Evolutionary conservation across 306 rosid genomes (phyloP).

Genomic region (Dalbergia cultrata): DNA sequence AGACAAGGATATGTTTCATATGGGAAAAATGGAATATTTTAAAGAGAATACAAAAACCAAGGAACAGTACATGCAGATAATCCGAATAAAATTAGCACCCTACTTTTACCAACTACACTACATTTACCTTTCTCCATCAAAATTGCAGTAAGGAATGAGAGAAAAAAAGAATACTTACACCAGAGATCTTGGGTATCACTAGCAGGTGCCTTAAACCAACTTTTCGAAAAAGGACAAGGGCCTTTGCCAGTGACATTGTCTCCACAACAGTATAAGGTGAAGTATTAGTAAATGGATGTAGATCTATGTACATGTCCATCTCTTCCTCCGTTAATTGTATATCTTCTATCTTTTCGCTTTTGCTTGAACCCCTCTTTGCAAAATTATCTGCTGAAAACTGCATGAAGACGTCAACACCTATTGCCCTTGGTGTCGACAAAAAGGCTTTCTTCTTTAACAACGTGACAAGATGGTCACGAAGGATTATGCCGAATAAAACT

Average conservation of each 20-base stretch:
- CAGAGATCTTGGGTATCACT: slow-evolving; percentile 81
- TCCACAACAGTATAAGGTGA: slow-evolving; percentile 95
- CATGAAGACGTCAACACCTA: slow-evolving; percentile 45
- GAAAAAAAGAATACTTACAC: slow-evolving; percentile 66
- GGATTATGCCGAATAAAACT: slow-evolving; percentile 77
- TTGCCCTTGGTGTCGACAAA: slow-evolving; percentile 50
- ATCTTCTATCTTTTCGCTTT: slow-evolving; percentile 64
- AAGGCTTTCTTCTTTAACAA: slow-evolving; percentile 85
- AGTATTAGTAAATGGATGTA: slow-evolving; percentile 89
- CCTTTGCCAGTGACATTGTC: slow-evolving; percentile 93
- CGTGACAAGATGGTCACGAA: slow-evolving; percentile 79
- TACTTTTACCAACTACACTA: not conserved
- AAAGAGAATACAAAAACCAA: not conserved
- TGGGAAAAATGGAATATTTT: not conserved
- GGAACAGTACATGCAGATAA: not conserved
- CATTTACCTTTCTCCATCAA: slow-evolving; percentile 16
- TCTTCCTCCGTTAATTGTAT: slow-evolving; percentile 73
- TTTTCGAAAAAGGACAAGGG: slow-evolving; percentile 79
- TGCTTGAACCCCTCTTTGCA: slow-evolving; percentile 73
- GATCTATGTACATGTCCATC: slow-evolving; percentile 85
- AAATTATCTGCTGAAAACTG: slow-evolving; percentile 72
- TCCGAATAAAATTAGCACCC: slow-evolving; percentile 7
- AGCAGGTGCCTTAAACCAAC: slow-evolving; percentile 91
- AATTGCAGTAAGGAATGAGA: slow-evolving; percentile 37
- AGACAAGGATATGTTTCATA: not conserved